Conservation (phyloP, 2,329 filamentous ascomycete genomes). For the Thelonectria rubi region DNA sequence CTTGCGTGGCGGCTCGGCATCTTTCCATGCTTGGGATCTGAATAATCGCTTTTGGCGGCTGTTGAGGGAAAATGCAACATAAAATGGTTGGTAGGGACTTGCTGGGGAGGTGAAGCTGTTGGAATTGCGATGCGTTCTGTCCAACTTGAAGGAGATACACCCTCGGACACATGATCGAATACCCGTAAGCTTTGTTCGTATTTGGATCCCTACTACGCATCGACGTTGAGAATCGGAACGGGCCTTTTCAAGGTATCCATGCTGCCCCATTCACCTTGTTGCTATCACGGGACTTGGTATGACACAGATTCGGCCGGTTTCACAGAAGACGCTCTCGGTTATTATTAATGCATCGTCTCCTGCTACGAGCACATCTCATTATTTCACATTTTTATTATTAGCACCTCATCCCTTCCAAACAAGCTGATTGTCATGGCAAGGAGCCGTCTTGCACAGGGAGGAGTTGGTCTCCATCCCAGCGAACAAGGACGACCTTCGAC, state of each 20-base stretch:
- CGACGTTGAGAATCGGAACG: not conserved
- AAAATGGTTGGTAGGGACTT: not conserved
- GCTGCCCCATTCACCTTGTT: not conserved
- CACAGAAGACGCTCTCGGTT: too few species aligned
- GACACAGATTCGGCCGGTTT: too few species aligned
- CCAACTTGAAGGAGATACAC: not conserved
- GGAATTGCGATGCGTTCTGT: not conserved
- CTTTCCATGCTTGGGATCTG: not conserved
- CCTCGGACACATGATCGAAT: not conserved
- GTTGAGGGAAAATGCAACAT: not conserved
- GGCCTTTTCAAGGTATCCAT: not conserved
- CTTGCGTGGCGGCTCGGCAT: not conserved
- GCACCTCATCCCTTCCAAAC: not conserved
- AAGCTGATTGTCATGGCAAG: not conserved
- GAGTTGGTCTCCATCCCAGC: not conserved
- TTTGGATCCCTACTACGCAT: not conserved
- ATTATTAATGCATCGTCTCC: too few species aligned
- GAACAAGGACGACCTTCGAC: constrained; percentile 14
- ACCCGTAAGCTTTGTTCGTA: not conserved
- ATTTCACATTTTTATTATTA: too few species aligned
- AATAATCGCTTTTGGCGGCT: not conserved
- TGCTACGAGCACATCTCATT: too few species aligned
- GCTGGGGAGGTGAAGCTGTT: not conserved
- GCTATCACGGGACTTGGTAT: too few species aligned
- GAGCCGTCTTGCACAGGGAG: too few species aligned